A percentile compares a stretch with the other conserved stretches of the same genome.
phyloP scores from a whole-genome alignment of 2,329 filamentous ascomycete species.

The Exophiala sideris region DNA sequence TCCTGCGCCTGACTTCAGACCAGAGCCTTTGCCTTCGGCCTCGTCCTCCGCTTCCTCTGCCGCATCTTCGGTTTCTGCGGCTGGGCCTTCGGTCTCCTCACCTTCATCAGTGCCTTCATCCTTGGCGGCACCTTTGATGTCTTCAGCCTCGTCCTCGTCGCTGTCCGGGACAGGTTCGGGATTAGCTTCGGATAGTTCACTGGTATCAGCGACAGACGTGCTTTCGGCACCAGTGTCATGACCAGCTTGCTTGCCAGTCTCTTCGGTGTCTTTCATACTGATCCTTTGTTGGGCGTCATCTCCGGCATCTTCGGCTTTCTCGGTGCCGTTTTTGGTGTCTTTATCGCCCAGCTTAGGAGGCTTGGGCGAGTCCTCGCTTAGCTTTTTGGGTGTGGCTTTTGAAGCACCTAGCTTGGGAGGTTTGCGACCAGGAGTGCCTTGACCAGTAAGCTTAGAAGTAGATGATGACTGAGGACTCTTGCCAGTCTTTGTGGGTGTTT shows the following conservation, averaged over 20 bases:
- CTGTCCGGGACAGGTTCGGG: slow-evolving; percentile 25
- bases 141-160: slow-evolving; percentile 25
- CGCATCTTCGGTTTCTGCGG: slow-evolving; percentile 49
- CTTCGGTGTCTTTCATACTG: slow-evolving; percentile 27
- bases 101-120: slow-evolving; percentile 23
- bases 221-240: slow-evolving; percentile 27
- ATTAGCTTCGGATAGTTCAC: slow-evolving; percentile 26
- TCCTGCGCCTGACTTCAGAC: slow-evolving; percentile 19
- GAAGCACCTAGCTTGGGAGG: slow-evolving; percentile 28
- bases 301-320: slow-evolving; percentile 23
- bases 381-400: slow-evolving; percentile 26
- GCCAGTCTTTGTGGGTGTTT: slow-evolving; percentile 31
- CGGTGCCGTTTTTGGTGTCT: slow-evolving; percentile 9
- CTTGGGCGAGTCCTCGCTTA: slow-evolving; percentile 15
- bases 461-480: slow-evolving; percentile 29
- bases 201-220: slow-evolving; percentile 25
- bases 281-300: slow-evolving; percentile 19
- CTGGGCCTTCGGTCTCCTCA: slow-evolving; percentile 34
- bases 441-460: slow-evolving; percentile 28
- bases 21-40: slow-evolving; percentile 28
- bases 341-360: slow-evolving; percentile 18
- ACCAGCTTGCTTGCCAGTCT: slow-evolving; percentile 23
- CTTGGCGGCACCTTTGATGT: slow-evolving; percentile 20
- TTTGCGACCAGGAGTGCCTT: slow-evolving; percentile 21
- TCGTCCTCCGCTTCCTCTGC: slow-evolving; percentile 30